Conservation (phyloP, 2,329 filamentous ascomycete genomes). For the Trichoderma gracile region DNA sequence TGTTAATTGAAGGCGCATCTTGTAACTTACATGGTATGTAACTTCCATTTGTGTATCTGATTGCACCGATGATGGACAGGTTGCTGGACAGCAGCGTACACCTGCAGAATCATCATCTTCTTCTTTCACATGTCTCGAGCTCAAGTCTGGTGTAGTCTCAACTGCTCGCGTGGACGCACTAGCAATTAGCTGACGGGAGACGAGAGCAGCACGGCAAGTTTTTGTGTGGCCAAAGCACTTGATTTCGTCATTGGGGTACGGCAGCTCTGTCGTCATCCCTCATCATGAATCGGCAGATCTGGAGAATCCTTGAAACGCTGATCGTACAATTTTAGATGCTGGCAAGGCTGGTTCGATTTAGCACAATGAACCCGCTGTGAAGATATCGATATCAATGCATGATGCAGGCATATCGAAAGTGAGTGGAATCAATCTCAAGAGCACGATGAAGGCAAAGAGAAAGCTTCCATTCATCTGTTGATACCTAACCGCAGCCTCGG, state of each 20-base stretch:
- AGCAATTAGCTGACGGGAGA: constrained; percentile 10
- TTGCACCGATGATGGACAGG: too few relatives aligned
- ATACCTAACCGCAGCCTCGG: background rate
- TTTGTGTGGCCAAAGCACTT: background rate
- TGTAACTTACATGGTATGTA: too few relatives aligned
- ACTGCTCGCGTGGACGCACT: background rate
- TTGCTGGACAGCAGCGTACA: too few relatives aligned
- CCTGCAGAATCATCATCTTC: too few relatives aligned
- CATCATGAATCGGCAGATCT: constrained; percentile 17
- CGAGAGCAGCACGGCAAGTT: background rate
- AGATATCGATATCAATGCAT: too few relatives aligned
- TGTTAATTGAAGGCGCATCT: too few relatives aligned
- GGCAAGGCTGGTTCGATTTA: background rate
- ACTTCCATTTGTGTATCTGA: too few relatives aligned
- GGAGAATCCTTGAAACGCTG: background rate
- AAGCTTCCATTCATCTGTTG: background rate
- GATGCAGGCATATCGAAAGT: too few relatives aligned
- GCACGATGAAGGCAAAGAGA: too few relatives aligned
- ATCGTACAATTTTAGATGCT: background rate
- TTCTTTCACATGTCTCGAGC: background rate
- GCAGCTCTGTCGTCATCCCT: constrained; percentile 18
- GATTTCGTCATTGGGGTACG: constrained; percentile 10
- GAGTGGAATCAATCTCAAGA: too few relatives aligned
- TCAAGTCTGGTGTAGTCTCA: background rate
- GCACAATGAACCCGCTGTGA: background rate